Base-by-base conservation (phyloP, 169 alveolate species). In the Theileria orientalis region DNA sequence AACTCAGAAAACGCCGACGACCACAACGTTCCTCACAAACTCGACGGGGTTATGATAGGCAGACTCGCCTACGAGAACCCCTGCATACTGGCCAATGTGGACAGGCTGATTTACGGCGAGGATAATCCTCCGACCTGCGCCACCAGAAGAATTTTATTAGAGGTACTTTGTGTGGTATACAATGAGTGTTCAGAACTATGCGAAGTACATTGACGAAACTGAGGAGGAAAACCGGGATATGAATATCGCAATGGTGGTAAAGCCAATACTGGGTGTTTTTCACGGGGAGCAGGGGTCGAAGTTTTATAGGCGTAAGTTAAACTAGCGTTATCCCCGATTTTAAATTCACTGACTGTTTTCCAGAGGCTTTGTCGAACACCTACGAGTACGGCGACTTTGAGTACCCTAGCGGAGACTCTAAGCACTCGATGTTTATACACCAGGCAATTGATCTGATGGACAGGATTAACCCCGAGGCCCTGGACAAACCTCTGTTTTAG, bases 41-140 rank as follows among this genome's bases (percentile, higher is more conserved):
- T 88, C 44, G 68, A 90, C 78, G 95, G 95, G 29, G 93, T 91
- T 23, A 91, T 91, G 95, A 77, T 91, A n/a, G 95, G 95, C 16
- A 79, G 95, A 46, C 74, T 89, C 66, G 91, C 93, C 52, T 85
- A 87, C 90, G 94, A 91, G 42, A 91, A 91, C 83, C 94, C 92
- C 49, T 87, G 90, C 67, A 71, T 75, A 32, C 47, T 91, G 49
- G 77, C 91, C 21, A 74, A 86, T 30, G 92, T 89, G 11, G 95
- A 91, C 76, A 70, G 68, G 25, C 76, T 71, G 56, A 70, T 91
- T 2, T 91, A 91, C 74, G 91, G 91, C 8, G 73, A 67, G 3
- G 57, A 23, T 25, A 78, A 83, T 19, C 57, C 71, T 3, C 59
- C 70, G 3, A 82, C 92, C 27, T 74, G 84, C 62, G 75, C 83